Percentiles rank a stretch among this genome's conserved stretches.
Evolutionary conservation across 2,329 filamentous ascomycete genomes (phyloP).

Genomic region (Chaetomium sp.): DNA sequence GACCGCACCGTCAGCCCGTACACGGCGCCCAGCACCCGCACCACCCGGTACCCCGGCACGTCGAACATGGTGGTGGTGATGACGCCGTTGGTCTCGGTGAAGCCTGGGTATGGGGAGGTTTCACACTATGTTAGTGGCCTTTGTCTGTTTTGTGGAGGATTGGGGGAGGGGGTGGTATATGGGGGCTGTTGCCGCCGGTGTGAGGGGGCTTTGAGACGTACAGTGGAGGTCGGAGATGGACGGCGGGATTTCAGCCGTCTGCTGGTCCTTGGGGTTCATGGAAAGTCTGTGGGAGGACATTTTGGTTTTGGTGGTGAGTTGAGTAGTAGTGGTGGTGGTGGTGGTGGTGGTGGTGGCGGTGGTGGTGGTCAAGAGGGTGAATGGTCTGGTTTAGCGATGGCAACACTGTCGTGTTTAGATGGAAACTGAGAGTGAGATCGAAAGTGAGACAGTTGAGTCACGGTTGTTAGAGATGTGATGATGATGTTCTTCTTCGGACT

Average conservation of each 20-base stretch:
- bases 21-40: constrained; percentile 59
- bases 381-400: background rate
- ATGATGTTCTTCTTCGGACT: background rate
- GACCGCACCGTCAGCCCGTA: constrained; percentile 47
- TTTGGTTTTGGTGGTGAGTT: constrained; percentile 1
- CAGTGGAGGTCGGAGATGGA: constrained; percentile 51
- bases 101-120: constrained; percentile 36
- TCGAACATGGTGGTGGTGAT: constrained; percentile 67
- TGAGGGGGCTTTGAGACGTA: background rate
- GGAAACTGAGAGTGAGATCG: background rate
- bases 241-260: constrained; percentile 31
- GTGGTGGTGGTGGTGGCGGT: constrained; percentile 12
- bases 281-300: constrained; percentile 30
- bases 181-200: background rate
- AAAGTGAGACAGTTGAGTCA: background rate
- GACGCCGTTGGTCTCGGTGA: constrained; percentile 62
- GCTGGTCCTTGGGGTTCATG: constrained; percentile 20
- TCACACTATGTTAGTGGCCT: background rate
- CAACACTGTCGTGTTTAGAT: background rate
- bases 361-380: background rate
- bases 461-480: background rate
- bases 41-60: constrained; percentile 61
- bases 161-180: background rate
- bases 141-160: background rate
- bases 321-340: constrained; percentile 1